Conservation (phyloP, 2,329 filamentous ascomycete species). For the Monosporascus sp. region DNA sequence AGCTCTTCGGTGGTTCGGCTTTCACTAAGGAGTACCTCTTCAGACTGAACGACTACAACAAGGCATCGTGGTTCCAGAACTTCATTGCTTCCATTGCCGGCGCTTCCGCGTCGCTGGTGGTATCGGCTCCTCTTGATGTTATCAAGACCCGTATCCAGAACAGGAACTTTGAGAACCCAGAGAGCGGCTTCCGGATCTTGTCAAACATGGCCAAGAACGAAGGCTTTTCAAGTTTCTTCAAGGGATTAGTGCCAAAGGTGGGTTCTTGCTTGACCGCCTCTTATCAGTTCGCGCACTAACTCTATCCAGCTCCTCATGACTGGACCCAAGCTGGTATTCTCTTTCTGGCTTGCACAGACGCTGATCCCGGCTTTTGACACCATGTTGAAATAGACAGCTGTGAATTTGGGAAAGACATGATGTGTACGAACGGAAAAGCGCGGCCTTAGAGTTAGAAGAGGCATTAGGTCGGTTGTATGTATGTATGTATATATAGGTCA, state of each 20-base stretch:
- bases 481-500: not conserved
- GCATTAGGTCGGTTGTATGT: not conserved
- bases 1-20: slow-evolving; percentile 95
- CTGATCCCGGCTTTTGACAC: slow-evolving; percentile 85
- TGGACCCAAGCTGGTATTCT: slow-evolving; percentile 97
- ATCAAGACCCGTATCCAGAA: slow-evolving; percentile 99
- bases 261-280: slow-evolving; percentile 15
- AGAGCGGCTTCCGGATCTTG: slow-evolving; percentile 87
- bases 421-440: not conserved
- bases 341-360: slow-evolving; percentile 98
- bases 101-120: slow-evolving; percentile 88
- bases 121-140: slow-evolving; percentile 93
- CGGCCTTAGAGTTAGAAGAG: not conserved
- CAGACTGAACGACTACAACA: slow-evolving; percentile 88
- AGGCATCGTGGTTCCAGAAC: slow-evolving; percentile 90
- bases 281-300: slow-evolving; percentile 11
- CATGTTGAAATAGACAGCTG: slow-evolving; percentile 29
- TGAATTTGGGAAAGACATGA: not conserved
- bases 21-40: slow-evolving; percentile 97
- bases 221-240: slow-evolving; percentile 86
- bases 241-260: slow-evolving; percentile 89
- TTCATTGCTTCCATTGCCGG: slow-evolving; percentile 94
- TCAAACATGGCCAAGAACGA: slow-evolving; percentile 91
- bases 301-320: slow-evolving; percentile 79
- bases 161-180: slow-evolving; percentile 96